Evolutionary conservation across 2,329 filamentous ascomycete species (phyloP).

Genomic region (Venturia oleaginea): DNA sequence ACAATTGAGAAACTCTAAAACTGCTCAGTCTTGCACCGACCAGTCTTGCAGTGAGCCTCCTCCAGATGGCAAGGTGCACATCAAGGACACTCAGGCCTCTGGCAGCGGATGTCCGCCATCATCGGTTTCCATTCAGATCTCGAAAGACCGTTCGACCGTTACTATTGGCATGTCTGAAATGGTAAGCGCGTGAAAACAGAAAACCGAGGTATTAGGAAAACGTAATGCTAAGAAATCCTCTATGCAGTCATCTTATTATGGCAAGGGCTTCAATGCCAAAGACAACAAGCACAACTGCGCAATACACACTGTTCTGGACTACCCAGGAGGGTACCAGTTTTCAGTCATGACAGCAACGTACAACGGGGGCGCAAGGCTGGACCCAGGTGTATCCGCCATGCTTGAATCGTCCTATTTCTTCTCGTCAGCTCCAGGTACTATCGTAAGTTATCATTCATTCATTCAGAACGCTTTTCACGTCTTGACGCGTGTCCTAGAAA

Average conservation of each 20-base stretch:
- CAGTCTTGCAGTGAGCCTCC: not conserved
- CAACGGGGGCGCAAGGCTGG: not conserved
- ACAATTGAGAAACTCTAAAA: not conserved
- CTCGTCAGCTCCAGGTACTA: not conserved
- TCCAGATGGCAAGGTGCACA: not conserved
- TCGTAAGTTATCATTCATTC: not conserved
- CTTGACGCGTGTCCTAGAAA: not conserved
- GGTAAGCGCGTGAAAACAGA: not conserved
- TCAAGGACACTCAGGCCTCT: not conserved
- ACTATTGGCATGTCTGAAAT: not conserved
- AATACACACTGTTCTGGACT: not conserved
- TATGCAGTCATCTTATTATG: not conserved
- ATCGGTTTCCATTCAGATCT: not conserved
- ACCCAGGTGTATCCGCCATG: not conserved
- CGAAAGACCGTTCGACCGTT: not conserved
- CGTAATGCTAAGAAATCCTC: too few species aligned
- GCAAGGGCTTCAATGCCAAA: not conserved
- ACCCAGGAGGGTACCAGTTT: slow-evolving; percentile 8
- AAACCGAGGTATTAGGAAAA: too few species aligned
- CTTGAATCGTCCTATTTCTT: slow-evolving; percentile 6
- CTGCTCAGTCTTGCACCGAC: not conserved
- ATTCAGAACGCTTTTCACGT: not conserved
- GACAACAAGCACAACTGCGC: not conserved
- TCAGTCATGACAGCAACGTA: slow-evolving; percentile 5
- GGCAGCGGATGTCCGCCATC: not conserved